These are phyloP conservation scores for Xerocomellus amylosporus DNA, from an alignment of 768 basidiomycete species.

Conservation along the genomic window DNA sequence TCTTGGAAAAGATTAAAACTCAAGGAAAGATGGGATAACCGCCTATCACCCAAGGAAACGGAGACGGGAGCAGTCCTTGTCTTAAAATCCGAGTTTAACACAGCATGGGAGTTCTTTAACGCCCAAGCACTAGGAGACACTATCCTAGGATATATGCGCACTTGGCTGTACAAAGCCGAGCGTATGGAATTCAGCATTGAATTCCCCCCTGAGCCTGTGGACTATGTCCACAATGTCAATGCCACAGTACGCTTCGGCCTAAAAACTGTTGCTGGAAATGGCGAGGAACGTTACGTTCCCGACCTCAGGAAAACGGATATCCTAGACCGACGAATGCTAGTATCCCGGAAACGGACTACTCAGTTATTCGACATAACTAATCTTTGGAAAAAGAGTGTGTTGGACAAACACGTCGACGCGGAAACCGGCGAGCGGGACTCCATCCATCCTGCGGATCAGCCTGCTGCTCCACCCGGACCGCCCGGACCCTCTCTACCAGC, in stretches of 20 bases:
- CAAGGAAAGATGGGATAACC: neutral
- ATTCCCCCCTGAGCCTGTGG: neutral
- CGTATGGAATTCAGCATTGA: neutral
- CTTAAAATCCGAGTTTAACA: neutral
- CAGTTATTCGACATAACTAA: fast-evolving
- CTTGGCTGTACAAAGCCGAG: neutral
- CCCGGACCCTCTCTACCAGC: too few species aligned
- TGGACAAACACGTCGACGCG: neutral
- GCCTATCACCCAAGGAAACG: neutral
- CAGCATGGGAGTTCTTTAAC: neutral
- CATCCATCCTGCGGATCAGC: neutral
- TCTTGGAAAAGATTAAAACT: neutral
- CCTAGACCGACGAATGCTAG: neutral
- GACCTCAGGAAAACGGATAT: neutral
- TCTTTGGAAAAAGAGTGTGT: neutral
- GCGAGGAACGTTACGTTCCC: neutral
- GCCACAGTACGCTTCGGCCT: too few species aligned
- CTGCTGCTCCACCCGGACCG: too few species aligned
- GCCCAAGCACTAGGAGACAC: neutral
- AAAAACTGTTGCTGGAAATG: too few species aligned
- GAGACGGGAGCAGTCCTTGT: neutral
- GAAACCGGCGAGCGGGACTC: fast-evolving
- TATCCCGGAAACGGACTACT: neutral
- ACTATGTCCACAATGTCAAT: too few species aligned
- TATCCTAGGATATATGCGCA: neutral